These are phyloP conservation scores for Phytophthora gonapodyides DNA, from an alignment of 352 stramenopile genomes.

Conservation along the genomic window DNA sequence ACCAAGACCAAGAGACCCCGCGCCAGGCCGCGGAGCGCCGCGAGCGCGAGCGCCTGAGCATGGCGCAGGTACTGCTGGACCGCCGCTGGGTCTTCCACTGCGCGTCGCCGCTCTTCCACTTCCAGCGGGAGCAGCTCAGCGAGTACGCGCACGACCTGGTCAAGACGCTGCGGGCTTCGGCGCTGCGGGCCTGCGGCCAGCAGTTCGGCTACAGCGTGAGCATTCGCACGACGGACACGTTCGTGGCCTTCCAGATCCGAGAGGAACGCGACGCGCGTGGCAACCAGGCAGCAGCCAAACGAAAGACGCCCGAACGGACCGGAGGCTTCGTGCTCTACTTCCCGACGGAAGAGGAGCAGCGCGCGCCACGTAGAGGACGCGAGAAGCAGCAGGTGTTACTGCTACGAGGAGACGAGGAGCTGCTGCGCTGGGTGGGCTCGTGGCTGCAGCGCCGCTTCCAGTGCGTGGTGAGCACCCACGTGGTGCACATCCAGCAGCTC, in stretches of 20 bases:
- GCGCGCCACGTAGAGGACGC: conserved; percentile 36
- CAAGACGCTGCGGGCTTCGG: conserved; percentile 62
- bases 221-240: conserved; percentile 52
- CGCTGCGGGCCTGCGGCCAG: conserved; percentile 42
- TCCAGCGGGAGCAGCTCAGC: conserved; percentile 50
- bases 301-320: conserved; percentile 22
- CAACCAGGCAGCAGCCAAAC: background rate
- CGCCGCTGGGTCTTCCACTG: conserved; percentile 64
- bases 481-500: conserved; percentile 50
- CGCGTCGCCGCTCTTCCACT: conserved; percentile 68
- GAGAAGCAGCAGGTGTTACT: conserved; percentile 65
- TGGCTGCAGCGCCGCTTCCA: conserved; percentile 81
- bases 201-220: conserved; percentile 73
- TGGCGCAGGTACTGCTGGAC: conserved; percentile 60
- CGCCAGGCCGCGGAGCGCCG: conserved; percentile 25
- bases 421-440: conserved; percentile 55
- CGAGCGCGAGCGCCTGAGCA: conserved; percentile 42
- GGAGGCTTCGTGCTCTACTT: conserved; percentile 76
- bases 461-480: conserved; percentile 58
- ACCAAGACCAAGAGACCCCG: conserved; percentile 14
- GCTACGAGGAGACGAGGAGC: conserved; percentile 56
- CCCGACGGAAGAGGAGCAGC: conserved; percentile 41
- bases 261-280: conserved; percentile 47
- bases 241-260: conserved; percentile 62
- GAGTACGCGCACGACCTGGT: conserved; percentile 67